Evolutionary conservation across 169 alveolate species (phyloP).

Genomic region (Plasmodium yoelii): DNA sequence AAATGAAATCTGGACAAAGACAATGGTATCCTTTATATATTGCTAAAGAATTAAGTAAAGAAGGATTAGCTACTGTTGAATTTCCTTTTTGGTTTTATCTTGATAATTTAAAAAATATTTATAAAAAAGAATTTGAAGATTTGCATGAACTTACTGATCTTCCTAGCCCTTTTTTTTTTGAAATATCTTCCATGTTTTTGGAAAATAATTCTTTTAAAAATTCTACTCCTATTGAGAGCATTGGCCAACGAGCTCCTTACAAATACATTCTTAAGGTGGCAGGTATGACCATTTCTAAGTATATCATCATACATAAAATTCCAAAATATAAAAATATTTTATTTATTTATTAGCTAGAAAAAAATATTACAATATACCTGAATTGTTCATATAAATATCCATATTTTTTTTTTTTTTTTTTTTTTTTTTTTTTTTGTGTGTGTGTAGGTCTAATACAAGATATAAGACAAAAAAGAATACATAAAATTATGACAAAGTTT

Average conservation of each 20-base stretch:
- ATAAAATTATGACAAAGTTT: slow-evolving; percentile 65
- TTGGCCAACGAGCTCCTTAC: slow-evolving; percentile 68
- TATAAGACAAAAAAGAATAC: slow-evolving; percentile 65
- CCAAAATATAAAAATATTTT: neutral
- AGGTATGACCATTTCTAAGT: slow-evolving; percentile 7
- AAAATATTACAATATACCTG: neutral
- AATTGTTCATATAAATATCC: neutral
- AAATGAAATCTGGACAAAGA: slow-evolving; percentile 84
- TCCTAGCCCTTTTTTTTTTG: slow-evolving; percentile 73
- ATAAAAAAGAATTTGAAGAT: slow-evolving; percentile 72
- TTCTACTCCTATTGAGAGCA: slow-evolving; percentile 71
- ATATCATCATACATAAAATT: neutral
- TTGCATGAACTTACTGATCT: slow-evolving; percentile 50
- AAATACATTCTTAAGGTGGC: slow-evolving; percentile 72
- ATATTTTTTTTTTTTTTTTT: neutral
- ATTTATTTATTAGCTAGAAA: neutral
- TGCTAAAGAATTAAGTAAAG: slow-evolving; percentile 82
- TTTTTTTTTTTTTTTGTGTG: no score
- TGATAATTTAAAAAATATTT: slow-evolving; percentile 71
- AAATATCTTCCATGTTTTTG: slow-evolving; percentile 62
- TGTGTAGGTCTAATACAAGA: slow-evolving; percentile 66
- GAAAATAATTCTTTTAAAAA: slow-evolving; percentile 69
- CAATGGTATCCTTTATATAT: slow-evolving; percentile 86
- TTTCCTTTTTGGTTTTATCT: slow-evolving; percentile 81
- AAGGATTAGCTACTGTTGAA: slow-evolving; percentile 82